These are phyloP conservation scores for Aphanomyces invadans DNA, from an alignment of 352 stramenopile genomes.

Conservation along the genomic window DNA sequence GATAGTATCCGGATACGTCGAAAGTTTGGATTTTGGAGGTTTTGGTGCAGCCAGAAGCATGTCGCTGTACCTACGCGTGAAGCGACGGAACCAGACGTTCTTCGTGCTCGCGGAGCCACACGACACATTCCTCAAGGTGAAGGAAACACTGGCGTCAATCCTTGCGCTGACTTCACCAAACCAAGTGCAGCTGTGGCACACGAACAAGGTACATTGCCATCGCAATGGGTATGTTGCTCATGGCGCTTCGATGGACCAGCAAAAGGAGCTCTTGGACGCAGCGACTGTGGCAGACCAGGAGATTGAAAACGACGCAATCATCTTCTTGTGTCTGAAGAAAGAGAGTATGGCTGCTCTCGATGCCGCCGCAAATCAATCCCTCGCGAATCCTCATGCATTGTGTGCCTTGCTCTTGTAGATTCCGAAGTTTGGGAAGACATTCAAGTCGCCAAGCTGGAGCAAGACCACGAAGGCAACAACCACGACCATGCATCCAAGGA, in stretches of 20 bases:
- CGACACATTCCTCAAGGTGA: conserved; percentile 76
- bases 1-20: conserved; percentile 7
- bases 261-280: conserved; percentile 68
- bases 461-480: conserved; percentile 18
- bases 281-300: conserved; percentile 76
- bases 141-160: conserved; percentile 66
- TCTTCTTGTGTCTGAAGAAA: conserved; percentile 87
- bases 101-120: conserved; percentile 76
- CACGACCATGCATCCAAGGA: conserved; percentile 7
- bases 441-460: conserved; percentile 55
- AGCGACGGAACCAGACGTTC: conserved; percentile 77
- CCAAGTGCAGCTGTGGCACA: conserved; percentile 65
- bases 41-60: not conserved
- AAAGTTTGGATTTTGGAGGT: not conserved
- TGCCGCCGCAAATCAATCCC: too few species aligned
- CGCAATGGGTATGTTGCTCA: conserved; percentile 1
- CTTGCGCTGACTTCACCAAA: conserved; percentile 43
- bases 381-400: too few species aligned
- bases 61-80: conserved; percentile 77
- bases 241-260: not conserved
- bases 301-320: conserved; percentile 67
- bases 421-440: conserved; percentile 75
- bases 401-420: conserved; percentile 39
- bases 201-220: conserved; percentile 40
- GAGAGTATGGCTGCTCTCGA: conserved; percentile 59